Evolutionary conservation across 2,329 filamentous ascomycete species (phyloP).

Genomic region (Cladorrhinum sp.): DNA sequence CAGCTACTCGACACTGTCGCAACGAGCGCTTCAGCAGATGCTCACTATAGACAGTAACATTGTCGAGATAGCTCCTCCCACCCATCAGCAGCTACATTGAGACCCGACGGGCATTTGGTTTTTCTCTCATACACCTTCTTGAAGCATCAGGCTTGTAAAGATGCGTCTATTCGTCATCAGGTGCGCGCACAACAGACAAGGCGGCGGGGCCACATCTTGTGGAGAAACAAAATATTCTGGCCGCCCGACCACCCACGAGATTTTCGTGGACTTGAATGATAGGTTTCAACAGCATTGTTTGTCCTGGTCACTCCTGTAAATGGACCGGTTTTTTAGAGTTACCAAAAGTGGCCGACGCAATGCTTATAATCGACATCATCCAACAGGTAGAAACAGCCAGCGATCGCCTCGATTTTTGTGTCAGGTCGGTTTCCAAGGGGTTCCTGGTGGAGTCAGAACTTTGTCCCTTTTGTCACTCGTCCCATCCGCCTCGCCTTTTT

Average conservation of each 20-base stretch:
- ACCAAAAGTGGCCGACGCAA: not conserved
- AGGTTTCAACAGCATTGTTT: not conserved
- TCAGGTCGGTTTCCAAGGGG: constrained; percentile 1
- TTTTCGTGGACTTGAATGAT: not conserved
- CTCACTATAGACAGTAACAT: too few species aligned
- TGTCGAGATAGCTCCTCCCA: too few species aligned
- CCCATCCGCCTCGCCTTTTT: constrained; percentile 6
- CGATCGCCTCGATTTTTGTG: not conserved
- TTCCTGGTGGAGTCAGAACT: constrained; percentile 2
- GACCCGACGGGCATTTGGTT: not conserved
- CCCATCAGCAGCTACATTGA: not conserved
- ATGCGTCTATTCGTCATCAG: constrained; percentile 13
- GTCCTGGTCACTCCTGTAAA: not conserved
- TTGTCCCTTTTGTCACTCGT: constrained; percentile 1
- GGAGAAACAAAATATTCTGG: constrained; percentile 12
- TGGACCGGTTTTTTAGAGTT: too few species aligned
- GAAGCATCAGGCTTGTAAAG: not conserved
- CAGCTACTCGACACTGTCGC: not conserved
- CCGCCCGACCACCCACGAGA: not conserved
- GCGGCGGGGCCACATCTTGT: constrained; percentile 14
- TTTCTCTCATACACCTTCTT: not conserved
- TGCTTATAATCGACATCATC: not conserved
- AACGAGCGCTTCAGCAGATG: not conserved
- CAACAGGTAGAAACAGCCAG: not conserved
- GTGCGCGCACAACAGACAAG: constrained; percentile 11